Percentiles rank a stretch among this genome's conserved stretches.
These are phyloP conservation scores for Paecilomyces dactylethromorphus DNA, from an alignment of 2,329 filamentous ascomycete genomes.

Conservation along the genomic window DNA sequence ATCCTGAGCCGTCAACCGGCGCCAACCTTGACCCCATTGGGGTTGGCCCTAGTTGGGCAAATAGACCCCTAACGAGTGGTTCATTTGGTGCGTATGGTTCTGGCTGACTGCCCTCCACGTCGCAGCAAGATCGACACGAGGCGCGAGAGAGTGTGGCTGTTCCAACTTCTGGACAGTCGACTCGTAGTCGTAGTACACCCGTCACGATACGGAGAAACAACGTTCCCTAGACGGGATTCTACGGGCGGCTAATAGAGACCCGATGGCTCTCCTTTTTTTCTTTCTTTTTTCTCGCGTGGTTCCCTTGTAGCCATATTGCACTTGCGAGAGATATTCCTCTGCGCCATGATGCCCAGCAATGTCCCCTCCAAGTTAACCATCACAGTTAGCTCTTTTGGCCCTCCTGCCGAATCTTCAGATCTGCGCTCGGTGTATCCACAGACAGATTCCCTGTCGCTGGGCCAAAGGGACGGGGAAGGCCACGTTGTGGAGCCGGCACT, in stretches of 20 bases:
- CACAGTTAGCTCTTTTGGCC: background rate
- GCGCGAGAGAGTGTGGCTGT: background rate
- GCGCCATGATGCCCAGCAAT: background rate
- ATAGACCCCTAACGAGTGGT: background rate
- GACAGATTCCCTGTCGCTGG: constrained; percentile 9
- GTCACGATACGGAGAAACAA: background rate
- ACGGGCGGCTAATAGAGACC: background rate
- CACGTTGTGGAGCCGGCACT: constrained; percentile 26
- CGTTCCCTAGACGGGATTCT: background rate
- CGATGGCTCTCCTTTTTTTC: background rate
- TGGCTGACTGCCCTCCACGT: background rate
- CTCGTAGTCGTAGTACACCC: background rate
- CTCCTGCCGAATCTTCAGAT: constrained; percentile 17
- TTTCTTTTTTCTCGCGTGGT: background rate
- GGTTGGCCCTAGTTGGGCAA: background rate
- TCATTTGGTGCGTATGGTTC: background rate
- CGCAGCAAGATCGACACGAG: background rate
- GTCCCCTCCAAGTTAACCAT: background rate
- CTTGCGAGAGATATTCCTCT: background rate
- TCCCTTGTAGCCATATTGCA: background rate
- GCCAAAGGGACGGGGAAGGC: constrained; percentile 22
- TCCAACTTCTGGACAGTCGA: background rate
- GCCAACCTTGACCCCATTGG: background rate
- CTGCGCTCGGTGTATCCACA: constrained; percentile 21
- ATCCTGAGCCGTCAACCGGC: background rate